These are phyloP conservation scores for Lizonia empirigonia DNA, from an alignment of 2,329 filamentous ascomycete genomes.

Conservation along the genomic window DNA sequence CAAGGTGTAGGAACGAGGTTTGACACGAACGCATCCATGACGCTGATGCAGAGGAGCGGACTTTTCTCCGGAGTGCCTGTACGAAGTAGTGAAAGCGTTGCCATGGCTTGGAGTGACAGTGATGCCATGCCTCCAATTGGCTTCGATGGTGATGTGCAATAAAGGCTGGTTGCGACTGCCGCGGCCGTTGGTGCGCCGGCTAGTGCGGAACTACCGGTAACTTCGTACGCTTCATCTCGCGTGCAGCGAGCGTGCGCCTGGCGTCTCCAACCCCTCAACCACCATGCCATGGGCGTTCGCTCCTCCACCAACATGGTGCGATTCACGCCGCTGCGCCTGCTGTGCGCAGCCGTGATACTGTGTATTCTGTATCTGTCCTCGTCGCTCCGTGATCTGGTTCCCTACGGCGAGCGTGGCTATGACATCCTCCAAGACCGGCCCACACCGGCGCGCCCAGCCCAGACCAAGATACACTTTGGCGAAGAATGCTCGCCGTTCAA, in stretches of 20 bases:
- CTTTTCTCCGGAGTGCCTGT: neutral
- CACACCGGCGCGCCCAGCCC: constrained; percentile 26
- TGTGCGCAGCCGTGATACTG: constrained; percentile 36
- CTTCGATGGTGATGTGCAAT: neutral
- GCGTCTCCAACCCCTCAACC: constrained; percentile 2
- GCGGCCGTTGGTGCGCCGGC: neutral
- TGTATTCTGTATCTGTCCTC: constrained; percentile 31
- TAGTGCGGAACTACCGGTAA: constrained; percentile 1
- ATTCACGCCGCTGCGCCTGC: constrained; percentile 43
- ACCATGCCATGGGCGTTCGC: constrained; percentile 17
- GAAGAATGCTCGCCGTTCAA: constrained; percentile 42
- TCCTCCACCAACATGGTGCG: constrained; percentile 43
- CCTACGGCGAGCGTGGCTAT: constrained; percentile 39
- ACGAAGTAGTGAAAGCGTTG: too few relatives aligned
- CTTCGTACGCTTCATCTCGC: constrained; percentile 11
- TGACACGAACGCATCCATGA: too few relatives aligned
- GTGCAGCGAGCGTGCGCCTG: constrained; percentile 3
- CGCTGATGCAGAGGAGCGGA: neutral
- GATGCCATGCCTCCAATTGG: too few relatives aligned
- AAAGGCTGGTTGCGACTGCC: neutral
- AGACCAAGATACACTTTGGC: constrained; percentile 34
- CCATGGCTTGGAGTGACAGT: too few relatives aligned
- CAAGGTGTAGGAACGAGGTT: neutral
- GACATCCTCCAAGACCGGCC: constrained; percentile 38
- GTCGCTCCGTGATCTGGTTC: constrained; percentile 30